Conservation (phyloP, 768 basidiomycete species). For the Boletus eberwhitei region DNA sequence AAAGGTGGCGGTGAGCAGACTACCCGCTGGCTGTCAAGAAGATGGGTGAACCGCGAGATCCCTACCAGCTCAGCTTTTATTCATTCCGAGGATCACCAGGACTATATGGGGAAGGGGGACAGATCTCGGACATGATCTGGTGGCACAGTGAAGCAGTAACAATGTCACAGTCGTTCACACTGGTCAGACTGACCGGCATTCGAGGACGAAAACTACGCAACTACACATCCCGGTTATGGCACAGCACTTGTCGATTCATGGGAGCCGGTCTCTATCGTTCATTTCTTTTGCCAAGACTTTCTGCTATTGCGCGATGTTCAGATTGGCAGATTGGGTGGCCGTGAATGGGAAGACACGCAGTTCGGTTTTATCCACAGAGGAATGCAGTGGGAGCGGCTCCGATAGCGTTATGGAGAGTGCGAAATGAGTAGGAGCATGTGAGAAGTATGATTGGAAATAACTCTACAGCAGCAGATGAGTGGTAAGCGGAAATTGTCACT, state of each 20-base stretch:
- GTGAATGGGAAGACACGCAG: not conserved
- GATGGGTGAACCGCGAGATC: constrained; percentile 1
- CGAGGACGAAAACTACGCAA: not conserved
- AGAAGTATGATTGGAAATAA: constrained; percentile 12
- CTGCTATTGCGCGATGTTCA: not conserved
- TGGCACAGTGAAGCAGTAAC: constrained; percentile 1
- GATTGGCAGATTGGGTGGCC: not conserved
- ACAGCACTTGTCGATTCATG: constrained; percentile 3
- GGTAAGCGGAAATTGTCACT: not conserved
- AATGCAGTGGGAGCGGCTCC: not conserved
- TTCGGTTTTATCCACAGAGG: not conserved
- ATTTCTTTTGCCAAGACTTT: not conserved
- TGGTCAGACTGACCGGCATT: not conserved
- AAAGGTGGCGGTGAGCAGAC: constrained; percentile 11
- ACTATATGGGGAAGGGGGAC: constrained; percentile 10
- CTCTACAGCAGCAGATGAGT: not conserved
- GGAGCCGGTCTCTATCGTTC: constrained; percentile 10
- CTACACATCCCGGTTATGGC: not conserved
- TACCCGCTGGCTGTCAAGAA: constrained; percentile 7
- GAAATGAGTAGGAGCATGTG: constrained; percentile 4
- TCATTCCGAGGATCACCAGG: not conserved
- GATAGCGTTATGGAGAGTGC: constrained; percentile 4
- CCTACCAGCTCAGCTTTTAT: constrained; percentile 24
- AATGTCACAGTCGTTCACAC: constrained; percentile 15
- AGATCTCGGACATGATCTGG: constrained; percentile 20